phyloP scores from a whole-genome alignment of 2,329 filamentous ascomycete genomes.

The Coniochaeta prunicola region DNA sequence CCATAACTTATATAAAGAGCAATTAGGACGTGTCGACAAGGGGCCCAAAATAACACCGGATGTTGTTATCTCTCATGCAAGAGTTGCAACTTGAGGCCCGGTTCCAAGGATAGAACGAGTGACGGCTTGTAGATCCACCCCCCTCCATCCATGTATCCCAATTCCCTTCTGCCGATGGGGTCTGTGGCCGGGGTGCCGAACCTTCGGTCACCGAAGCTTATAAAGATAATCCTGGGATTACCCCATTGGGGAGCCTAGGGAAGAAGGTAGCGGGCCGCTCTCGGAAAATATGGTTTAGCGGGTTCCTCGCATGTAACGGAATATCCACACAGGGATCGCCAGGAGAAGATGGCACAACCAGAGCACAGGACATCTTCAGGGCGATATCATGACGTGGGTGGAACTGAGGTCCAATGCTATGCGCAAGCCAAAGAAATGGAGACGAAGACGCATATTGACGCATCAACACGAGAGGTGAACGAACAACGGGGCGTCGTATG shows the following conservation, averaged over 20 bases:
- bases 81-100: background rate
- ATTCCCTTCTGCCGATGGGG: slow-evolving; percentile 21
- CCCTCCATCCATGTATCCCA: slow-evolving; percentile 9
- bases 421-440: background rate
- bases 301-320: slow-evolving; percentile 10
- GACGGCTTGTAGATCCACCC: slow-evolving; percentile 14
- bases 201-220: slow-evolving; percentile 37
- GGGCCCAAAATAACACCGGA: slow-evolving; percentile 2
- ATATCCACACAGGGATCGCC: slow-evolving; percentile 10
- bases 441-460: background rate
- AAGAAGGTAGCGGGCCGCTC: background rate
- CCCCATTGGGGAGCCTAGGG: slow-evolving; percentile 21
- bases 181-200: slow-evolving; percentile 25
- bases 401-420: background rate
- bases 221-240: slow-evolving; percentile 28
- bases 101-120: slow-evolving; percentile 7
- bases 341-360: background rate
- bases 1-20: slow-evolving; percentile 9
- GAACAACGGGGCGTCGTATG: background rate
- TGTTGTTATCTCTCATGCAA: background rate
- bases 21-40: background rate
- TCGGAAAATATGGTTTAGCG: background rate
- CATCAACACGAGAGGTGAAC: background rate
- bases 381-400: background rate
- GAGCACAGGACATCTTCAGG: background rate